Conservation (phyloP, 352 stramenopile genomes). For the Pythium periplocum region DNA sequence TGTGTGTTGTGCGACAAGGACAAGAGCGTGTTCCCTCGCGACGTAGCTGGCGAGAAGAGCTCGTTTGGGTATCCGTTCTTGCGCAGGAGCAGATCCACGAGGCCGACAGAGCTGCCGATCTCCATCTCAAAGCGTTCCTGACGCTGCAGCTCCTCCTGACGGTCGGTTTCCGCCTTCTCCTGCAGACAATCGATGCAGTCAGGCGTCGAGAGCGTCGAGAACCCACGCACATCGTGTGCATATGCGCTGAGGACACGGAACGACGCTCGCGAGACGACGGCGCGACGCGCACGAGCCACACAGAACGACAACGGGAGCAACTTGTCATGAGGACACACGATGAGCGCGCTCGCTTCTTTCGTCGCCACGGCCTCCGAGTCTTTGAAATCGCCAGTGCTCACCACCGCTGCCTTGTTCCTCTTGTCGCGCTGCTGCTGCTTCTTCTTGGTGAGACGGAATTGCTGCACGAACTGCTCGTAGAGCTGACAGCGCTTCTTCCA, state of each 20-base stretch:
- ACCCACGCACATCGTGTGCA: constrained; percentile 50
- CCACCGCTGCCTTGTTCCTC: constrained; percentile 17
- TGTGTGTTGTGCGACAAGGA: constrained; percentile 28
- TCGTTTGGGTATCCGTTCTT: constrained; percentile 77
- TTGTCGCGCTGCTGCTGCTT: constrained; percentile 41
- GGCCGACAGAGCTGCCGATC: constrained; percentile 53
- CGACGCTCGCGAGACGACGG: constrained; percentile 37
- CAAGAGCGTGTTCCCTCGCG: constrained; percentile 43
- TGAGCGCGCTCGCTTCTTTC: constrained; percentile 40
- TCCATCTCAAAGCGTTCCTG: constrained; percentile 57
- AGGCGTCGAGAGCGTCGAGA: constrained; percentile 30
- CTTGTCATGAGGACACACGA: constrained; percentile 58
- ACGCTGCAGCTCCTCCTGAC: constrained; percentile 44
- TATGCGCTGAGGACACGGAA: constrained; percentile 53
- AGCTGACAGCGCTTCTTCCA: constrained; percentile 65
- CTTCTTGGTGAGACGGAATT: constrained; percentile 67
- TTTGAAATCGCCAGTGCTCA: constrained; percentile 12
- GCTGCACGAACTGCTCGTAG: constrained; percentile 71
- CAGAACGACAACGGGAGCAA: constrained; percentile 54
- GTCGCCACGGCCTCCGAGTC: constrained; percentile 23
- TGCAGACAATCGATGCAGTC: constrained; percentile 58
- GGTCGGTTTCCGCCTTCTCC: constrained; percentile 48
- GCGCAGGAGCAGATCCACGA: constrained; percentile 67
- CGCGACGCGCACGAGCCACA: constrained; percentile 50
- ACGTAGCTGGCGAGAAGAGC: constrained; percentile 62